Base-by-base conservation (phyloP, 768 basidiomycete genomes). In the Obba rivulosa region DNA sequence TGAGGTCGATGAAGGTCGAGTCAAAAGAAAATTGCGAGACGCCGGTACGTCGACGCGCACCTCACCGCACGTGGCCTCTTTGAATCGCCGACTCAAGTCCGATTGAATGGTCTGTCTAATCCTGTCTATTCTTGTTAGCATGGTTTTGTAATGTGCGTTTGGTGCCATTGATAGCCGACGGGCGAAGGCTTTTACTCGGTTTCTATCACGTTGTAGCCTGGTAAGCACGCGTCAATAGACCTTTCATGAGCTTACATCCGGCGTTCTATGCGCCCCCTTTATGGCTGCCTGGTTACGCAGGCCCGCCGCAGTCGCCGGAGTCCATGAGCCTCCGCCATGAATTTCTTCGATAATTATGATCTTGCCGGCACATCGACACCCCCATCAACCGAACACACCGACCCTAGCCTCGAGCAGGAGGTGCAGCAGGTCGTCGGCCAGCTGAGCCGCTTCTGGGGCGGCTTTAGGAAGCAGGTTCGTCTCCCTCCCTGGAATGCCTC, bases 351-450 rank as follows among this genome's bases (percentile, higher is more conserved):
- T 62, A 71, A 81, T 16, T 83, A 80, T 54, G 85, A 86, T 43
- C 64, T 86, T 37, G 58, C 72, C 1, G 73, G 74, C 8, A 59
- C 76, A 14, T 66, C 66, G 7, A 75, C 80, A 4, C 75, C 79
- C 16, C 70, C 77, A 10, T 52, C 72, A n/a, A 59, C 51, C 18
- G 68, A 64, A 34, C 65, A 71, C 28, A 69, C 79, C 24, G 78
- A 79, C 48, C 74, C 63, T 36, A 79, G 74, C 48, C 69, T 96
- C 38, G 85, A 94, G 59, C 86, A 94, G 59, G 92, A 96, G 65
- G 89, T 96, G 13, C 77, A 77, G 2, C 85, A 95, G 59, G 92
- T 92, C 20, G 80, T 94, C 36, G 88, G 88, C n/a, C 85, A 90
- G 59, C 71, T 95, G 11, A 82, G 84, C 23, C 75, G 85, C 44